Base-by-base conservation (phyloP, 371 early-diverging fungal genomes). In the Batkoa obscura region DNA sequence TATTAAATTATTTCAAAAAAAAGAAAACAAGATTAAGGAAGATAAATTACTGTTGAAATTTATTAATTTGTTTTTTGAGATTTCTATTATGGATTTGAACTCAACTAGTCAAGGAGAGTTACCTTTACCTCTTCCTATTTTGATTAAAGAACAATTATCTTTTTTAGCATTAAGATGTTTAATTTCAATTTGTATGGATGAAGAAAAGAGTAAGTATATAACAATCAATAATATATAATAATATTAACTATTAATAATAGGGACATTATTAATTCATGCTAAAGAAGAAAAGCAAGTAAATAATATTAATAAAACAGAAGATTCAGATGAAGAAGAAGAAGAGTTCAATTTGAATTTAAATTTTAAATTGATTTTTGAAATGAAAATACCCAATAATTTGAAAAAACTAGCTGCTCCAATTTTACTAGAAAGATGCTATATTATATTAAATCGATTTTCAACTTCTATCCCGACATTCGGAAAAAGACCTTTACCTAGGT, bases 401-500 rank as follows among this genome's bases (percentile, higher is more conserved):
- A 84, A 84, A 1, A 66, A 70, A 34, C 68, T 75, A 0, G 78
- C 81, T 6, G 75, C 80, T 3, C 84, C 83, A 2, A 68, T 82
- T 15, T 65, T 94, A 57, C 66, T 90, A 50, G 74, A 79, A 32
- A 75, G 83, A 55, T 80, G 84, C 58, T 70, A 73, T 35, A 69
- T 68, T 0, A 75, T 87, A 6, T 61, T 94, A 17, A 68, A 73
- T 35, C 66, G 72, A 23, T 90, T 84, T 66, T 73, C 72, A 30
- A 71, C 70, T n/a, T 90, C 90, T 65, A 76, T 75, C 58, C 78
- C 78, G 32, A 62, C 83, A 36, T 67, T 83, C 48, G 90, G 89
- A 15, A 72, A 76, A 37, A 73, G 81, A 46, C 90, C 90, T 4
- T 72, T 90, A 66, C 86, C 91, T 58, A 75, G 81, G 75, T 78